Percentiles rank a stretch among this genome's conserved stretches.
Evolutionary conservation across 441 rosid species (phyloP).

Genomic region (Lepidium campestre): DNA sequence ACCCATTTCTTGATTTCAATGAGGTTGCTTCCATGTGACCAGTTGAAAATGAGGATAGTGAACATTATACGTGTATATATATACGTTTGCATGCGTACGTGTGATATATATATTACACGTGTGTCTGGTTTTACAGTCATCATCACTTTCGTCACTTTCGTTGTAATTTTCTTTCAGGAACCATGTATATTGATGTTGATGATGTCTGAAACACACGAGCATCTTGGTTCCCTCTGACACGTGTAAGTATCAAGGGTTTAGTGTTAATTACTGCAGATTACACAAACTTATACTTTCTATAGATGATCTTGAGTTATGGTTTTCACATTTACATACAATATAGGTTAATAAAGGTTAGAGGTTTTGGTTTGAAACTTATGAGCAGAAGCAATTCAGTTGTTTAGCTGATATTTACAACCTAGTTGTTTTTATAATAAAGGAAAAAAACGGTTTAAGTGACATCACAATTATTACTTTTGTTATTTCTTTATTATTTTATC

Average conservation of each 20-base stretch:
- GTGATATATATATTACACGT: not conserved
- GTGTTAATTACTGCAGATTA: not conserved
- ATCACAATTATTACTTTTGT: slow-evolving; percentile 24
- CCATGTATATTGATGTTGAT: not conserved
- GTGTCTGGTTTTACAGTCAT: not conserved
- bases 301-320: not conserved
- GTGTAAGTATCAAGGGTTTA: slow-evolving; percentile 12
- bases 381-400: slow-evolving; percentile 30
- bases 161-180: slow-evolving; percentile 1
- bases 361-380: slow-evolving; percentile 23
- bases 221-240: not conserved
- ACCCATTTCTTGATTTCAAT: slow-evolving; percentile 10
- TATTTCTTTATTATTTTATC: slow-evolving; percentile 17
- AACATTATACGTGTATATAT: not conserved
- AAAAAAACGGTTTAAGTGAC: slow-evolving; percentile 26
- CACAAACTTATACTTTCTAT: too few relatives aligned
- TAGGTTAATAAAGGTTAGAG: not conserved
- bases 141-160: not conserved
- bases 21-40: slow-evolving; percentile 21
- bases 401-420: slow-evolving; percentile 27
- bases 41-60: slow-evolving; percentile 4
- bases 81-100: slow-evolving; percentile 8
- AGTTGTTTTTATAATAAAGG: not conserved
- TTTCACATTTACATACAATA: not conserved
- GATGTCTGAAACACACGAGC: not conserved